Evolutionary conservation across 2,329 filamentous ascomycete genomes (phyloP), one percentile per base, ranked within the genome.

Genomic region (Magnaporthales sp.): DNA sequence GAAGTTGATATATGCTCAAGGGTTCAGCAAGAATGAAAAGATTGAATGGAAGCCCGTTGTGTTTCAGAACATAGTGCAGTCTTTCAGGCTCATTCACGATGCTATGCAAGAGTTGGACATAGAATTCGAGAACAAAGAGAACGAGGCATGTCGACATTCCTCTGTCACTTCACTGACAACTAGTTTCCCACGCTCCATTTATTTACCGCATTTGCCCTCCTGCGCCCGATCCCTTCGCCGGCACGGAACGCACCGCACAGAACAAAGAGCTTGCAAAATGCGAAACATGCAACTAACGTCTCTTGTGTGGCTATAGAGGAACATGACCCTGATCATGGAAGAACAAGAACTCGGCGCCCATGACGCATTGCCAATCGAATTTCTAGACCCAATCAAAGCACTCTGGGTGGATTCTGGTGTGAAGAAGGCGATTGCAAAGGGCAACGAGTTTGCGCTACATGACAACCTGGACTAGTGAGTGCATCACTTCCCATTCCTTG

Each of bases 371-470:
- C 92, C 93, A 2, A 78, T 82, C 66, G 88, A 93, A 69, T 95
- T 91, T 79, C 81, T 95, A 69, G 81, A 88, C 73, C 92, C 94
- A 5, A 91, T 98, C 81, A 91, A 91, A 77, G 84, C 84, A 66
- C 82, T 98, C 68, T 99, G 94, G 95, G 80, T 80, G 29, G 94
- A 99, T 77, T 81, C 80, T 56, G 93, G 93, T 68, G 91, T 98
- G 66, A 92, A 92, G 76, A 82, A 88, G 73, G 92, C 93, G n/a
- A 95, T 98, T 70, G 84, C 88, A 64, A 94, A 95, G 79, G 95
- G 95, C 72, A 97, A 98, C 77, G 94, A 97, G 80, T 98, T 94
- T 78, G 94, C 95, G 22, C 85, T 98, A 64, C 93, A 98, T 77
- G 95, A 98, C 80, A 98, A 98, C 75, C 80, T 98, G 71, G 88